phyloP scores from a whole-genome alignment of 495 filamentous ascomycete species.

The Penicillium cinerascens region DNA sequence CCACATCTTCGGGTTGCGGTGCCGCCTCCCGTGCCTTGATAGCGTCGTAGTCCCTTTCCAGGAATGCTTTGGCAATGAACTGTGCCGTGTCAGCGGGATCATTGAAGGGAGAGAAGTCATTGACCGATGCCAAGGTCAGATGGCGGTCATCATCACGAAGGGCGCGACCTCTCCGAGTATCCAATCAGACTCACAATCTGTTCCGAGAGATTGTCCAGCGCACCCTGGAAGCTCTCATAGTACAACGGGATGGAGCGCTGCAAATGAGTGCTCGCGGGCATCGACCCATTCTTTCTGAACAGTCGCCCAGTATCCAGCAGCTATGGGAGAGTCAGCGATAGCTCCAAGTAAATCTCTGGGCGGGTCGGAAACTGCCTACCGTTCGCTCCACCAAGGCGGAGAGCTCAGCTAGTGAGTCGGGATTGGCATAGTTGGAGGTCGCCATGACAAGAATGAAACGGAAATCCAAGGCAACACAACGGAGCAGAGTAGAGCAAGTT shows the following conservation, averaged over 20 bases:
- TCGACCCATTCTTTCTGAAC: slow-evolving; percentile 38
- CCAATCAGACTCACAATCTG: slow-evolving; percentile 45
- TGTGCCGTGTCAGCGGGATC: slow-evolving; percentile 21
- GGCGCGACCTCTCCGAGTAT: not conserved
- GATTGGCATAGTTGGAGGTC: slow-evolving; percentile 31
- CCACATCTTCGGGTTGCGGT: slow-evolving; percentile 30
- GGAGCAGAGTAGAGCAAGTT: not conserved
- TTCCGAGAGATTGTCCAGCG: slow-evolving; percentile 49
- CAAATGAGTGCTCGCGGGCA: slow-evolving; percentile 36
- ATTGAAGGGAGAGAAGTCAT: slow-evolving; percentile 2
- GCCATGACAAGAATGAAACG: slow-evolving; percentile 23
- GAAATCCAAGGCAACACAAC: not conserved
- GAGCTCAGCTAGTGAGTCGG: slow-evolving; percentile 41
- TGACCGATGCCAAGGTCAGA: not conserved
- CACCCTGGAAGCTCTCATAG: slow-evolving; percentile 45
- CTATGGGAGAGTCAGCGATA: slow-evolving; percentile 28
- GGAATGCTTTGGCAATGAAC: slow-evolving; percentile 46
- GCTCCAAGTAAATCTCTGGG: slow-evolving; percentile 1
- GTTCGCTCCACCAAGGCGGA: slow-evolving; percentile 45
- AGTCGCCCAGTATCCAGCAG: slow-evolving; percentile 49
- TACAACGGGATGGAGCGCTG: slow-evolving; percentile 42
- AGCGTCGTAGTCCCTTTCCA: slow-evolving; percentile 45
- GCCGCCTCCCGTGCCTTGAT: slow-evolving; percentile 35
- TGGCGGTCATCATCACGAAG: not conserved
- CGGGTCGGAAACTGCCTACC: slow-evolving; percentile 21